phyloP scores from a whole-genome alignment of 306 rosid genomes.

The Acmispon strigosus region DNA sequence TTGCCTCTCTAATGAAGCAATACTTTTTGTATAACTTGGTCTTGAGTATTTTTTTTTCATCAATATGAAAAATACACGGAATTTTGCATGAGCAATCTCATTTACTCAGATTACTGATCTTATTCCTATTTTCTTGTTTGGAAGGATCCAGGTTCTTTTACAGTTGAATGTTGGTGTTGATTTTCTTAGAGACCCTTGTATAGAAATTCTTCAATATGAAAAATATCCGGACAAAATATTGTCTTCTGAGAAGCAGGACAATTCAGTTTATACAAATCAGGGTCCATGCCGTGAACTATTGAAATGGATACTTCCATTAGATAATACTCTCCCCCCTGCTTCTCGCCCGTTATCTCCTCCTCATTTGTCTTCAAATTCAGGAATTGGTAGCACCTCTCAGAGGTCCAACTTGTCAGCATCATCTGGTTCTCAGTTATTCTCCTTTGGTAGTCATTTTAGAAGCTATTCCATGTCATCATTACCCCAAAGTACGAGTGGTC shows the following conservation, averaged over 20 bases:
- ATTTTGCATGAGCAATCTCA: slow-evolving; percentile 14
- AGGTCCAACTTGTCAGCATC: slow-evolving; percentile 44
- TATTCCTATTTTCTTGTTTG: slow-evolving; percentile 65
- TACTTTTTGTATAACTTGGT: not conserved
- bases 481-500: slow-evolving; percentile 60
- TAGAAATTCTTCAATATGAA: slow-evolving; percentile 97
- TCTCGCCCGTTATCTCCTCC: slow-evolving; percentile 63
- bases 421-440: slow-evolving; percentile 75
- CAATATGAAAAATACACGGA: slow-evolving; percentile 10
- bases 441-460: slow-evolving; percentile 75
- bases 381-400: slow-evolving; percentile 48
- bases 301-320: slow-evolving; percentile 94
- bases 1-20: slow-evolving; percentile 1
- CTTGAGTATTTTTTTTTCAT: not conserved
- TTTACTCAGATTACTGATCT: slow-evolving; percentile 51
- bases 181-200: slow-evolving; percentile 70
- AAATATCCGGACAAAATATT: slow-evolving; percentile 51
- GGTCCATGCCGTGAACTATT: slow-evolving; percentile 81
- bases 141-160: slow-evolving; percentile 98
- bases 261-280: slow-evolving; percentile 32
- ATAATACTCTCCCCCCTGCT: slow-evolving; percentile 52
- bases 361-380: slow-evolving; percentile 39
- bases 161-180: slow-evolving; percentile 88
- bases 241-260: slow-evolving; percentile 44
- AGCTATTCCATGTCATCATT: slow-evolving; percentile 92